Evolutionary conservation across 2,329 filamentous ascomycete genomes (phyloP).

Genomic region (Pseudogymnoascus sp.): DNA sequence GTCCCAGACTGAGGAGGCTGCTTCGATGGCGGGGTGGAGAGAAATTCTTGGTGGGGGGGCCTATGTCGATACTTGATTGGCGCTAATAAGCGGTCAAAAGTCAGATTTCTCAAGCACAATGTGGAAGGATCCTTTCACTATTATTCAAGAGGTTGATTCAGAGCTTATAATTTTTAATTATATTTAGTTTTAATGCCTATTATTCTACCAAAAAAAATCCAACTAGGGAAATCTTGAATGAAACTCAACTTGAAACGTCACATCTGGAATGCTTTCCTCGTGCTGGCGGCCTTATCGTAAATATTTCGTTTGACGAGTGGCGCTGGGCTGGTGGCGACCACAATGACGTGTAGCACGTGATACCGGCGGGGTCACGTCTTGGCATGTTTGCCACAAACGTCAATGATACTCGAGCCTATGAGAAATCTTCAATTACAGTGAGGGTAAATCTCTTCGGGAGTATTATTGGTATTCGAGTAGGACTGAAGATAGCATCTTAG

Average conservation of each 20-base stretch:
- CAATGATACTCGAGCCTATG: neutral
- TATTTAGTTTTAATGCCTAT: neutral
- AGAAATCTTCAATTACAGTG: neutral
- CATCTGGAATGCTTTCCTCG: neutral
- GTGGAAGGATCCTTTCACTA: neutral
- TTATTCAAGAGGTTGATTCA: neutral
- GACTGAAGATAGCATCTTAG: neutral
- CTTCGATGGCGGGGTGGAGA: constrained; percentile 10
- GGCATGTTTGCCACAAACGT: neutral
- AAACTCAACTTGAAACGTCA: neutral
- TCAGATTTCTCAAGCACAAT: constrained; percentile 10
- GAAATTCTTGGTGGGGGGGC: constrained; percentile 9
- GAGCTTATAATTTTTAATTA: neutral
- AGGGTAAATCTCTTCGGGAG: neutral
- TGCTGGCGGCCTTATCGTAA: constrained; percentile 1
- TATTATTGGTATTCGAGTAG: neutral
- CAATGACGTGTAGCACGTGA: constrained; percentile 3
- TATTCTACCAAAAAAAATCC: neutral
- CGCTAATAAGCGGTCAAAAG: constrained; percentile 11
- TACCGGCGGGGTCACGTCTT: neutral
- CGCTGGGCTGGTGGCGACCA: neutral
- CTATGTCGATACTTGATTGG: constrained; percentile 9
- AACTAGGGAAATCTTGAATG: neutral
- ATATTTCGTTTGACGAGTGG: neutral
- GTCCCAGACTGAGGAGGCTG: constrained; percentile 3